phyloP scores from a whole-genome alignment of 2,329 filamentous ascomycete genomes.

The Epichloe gansuensis region DNA sequence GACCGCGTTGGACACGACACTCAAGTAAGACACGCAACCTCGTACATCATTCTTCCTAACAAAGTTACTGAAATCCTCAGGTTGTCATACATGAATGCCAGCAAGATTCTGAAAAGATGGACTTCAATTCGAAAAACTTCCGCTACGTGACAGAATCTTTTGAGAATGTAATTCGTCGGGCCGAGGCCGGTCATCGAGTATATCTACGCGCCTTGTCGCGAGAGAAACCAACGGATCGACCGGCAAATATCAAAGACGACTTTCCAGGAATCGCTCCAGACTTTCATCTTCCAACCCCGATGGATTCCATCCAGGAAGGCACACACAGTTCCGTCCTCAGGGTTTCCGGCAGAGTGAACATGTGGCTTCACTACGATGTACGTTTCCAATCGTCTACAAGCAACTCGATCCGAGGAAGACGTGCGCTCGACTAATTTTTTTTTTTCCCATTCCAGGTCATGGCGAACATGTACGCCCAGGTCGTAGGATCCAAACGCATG shows the following conservation, averaged over 20 bases:
- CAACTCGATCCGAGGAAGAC: not conserved
- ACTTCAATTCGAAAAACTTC: constrained; percentile 77
- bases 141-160: constrained; percentile 58
- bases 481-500: constrained; percentile 59
- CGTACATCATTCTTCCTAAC: not conserved
- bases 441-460: constrained; percentile 45
- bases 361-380: constrained; percentile 87
- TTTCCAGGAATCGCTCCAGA: constrained; percentile 58
- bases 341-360: constrained; percentile 65
- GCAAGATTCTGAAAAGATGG: constrained; percentile 46
- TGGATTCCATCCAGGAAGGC: constrained; percentile 46
- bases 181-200: constrained; percentile 45
- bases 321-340: constrained; percentile 68
- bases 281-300: constrained; percentile 52
- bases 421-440: not conserved
- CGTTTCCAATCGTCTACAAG: constrained; percentile 12
- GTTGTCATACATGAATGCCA: constrained; percentile 62
- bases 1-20: constrained; percentile 46
- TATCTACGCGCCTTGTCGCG: constrained; percentile 71
- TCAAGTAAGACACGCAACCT: constrained; percentile 33
- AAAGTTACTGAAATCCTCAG: constrained; percentile 22
- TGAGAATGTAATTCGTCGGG: constrained; percentile 49
- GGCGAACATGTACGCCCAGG: constrained; percentile 75
- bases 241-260: constrained; percentile 57
- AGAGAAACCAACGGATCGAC: constrained; percentile 51